phyloP scores from a whole-genome alignment of 192 early-diverging fungal species.

The Endogone sp. region DNA sequence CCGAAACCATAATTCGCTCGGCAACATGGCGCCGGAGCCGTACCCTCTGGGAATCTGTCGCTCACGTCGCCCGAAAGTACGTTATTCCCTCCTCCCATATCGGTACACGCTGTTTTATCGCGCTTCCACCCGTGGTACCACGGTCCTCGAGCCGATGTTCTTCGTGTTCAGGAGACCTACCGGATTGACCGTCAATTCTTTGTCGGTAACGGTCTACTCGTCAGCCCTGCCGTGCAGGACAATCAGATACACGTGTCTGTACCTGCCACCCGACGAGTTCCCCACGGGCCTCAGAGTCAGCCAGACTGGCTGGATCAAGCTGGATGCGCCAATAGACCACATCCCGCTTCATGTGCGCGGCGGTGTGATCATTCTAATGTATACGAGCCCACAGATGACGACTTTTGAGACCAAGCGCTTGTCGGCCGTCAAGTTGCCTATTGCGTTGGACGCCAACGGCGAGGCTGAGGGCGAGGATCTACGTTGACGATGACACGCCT shows the following conservation, averaged over 20 bases:
- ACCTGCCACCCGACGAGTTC: constrained; percentile 54
- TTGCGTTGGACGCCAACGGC: constrained; percentile 47
- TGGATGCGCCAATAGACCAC: constrained; percentile 47
- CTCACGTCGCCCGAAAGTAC: constrained; percentile 50
- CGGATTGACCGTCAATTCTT: constrained; percentile 53
- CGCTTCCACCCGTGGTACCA: constrained; percentile 45
- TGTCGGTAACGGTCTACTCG: constrained; percentile 50
- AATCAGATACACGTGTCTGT: too few species aligned
- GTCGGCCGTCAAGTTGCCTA: constrained; percentile 38
- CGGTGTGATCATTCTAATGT: constrained; percentile 51
- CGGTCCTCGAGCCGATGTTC: constrained; percentile 50
- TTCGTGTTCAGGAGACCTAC: constrained; percentile 44
- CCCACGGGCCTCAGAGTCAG: constrained; percentile 28
- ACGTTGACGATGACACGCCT: constrained; percentile 52
- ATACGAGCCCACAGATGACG: constrained; percentile 40
- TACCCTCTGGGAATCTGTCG: constrained; percentile 52
- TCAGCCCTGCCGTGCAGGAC: constrained; percentile 12
- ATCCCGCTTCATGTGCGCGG: constrained; percentile 60
- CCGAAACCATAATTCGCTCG: constrained; percentile 59
- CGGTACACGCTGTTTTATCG: constrained; percentile 51
- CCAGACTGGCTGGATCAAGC: constrained; percentile 9
- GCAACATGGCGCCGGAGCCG: constrained; percentile 48
- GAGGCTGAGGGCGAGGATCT: constrained; percentile 47
- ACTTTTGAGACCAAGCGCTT: constrained; percentile 36
- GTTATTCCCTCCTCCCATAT: constrained; percentile 61